Conservation (phyloP, 2,329 filamentous ascomycete species). For the Penicillium palitans region DNA sequence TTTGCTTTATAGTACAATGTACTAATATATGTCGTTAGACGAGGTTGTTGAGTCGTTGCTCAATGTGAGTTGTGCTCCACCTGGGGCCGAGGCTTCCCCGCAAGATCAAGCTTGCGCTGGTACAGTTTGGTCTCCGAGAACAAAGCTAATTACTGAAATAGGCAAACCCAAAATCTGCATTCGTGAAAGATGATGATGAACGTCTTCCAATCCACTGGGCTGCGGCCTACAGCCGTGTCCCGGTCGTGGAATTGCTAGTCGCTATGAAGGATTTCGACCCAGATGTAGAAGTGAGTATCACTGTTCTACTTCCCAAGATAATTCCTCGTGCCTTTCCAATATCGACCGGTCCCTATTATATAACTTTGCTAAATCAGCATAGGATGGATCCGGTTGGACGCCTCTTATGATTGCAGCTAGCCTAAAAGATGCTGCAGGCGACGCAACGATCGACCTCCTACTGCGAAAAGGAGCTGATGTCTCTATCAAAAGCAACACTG, state of each 20-base stretch:
- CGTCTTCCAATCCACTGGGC: constrained; percentile 95
- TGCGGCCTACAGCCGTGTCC: constrained; percentile 73
- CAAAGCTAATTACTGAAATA: constrained; percentile 44
- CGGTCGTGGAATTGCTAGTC: constrained; percentile 72
- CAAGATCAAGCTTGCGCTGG: constrained; percentile 6
- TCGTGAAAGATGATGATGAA: constrained; percentile 76
- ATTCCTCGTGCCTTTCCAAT: not conserved
- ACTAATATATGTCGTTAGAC: constrained; percentile 50
- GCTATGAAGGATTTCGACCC: constrained; percentile 74
- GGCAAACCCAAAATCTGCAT: constrained; percentile 77
- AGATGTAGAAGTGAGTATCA: constrained; percentile 66
- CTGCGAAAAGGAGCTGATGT: constrained; percentile 51
- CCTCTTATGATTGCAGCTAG: constrained; percentile 53
- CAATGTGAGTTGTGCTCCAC: constrained; percentile 51
- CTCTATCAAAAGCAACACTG: constrained; percentile 44
- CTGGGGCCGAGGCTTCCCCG: constrained; percentile 28
- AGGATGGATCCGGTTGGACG: constrained; percentile 54
- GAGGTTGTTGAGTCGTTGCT: constrained; percentile 72
- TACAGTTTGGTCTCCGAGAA: not conserved
- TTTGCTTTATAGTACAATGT: constrained; percentile 11
- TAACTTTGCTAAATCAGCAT: not conserved
- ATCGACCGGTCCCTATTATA: not conserved
- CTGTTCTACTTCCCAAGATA: not conserved
- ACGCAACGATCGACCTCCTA: constrained; percentile 47
- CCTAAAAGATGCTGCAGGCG: constrained; percentile 48